Base-by-base conservation (phyloP, 1,284 basidiomycete species). In the Laetiporus sulphureus region DNA sequence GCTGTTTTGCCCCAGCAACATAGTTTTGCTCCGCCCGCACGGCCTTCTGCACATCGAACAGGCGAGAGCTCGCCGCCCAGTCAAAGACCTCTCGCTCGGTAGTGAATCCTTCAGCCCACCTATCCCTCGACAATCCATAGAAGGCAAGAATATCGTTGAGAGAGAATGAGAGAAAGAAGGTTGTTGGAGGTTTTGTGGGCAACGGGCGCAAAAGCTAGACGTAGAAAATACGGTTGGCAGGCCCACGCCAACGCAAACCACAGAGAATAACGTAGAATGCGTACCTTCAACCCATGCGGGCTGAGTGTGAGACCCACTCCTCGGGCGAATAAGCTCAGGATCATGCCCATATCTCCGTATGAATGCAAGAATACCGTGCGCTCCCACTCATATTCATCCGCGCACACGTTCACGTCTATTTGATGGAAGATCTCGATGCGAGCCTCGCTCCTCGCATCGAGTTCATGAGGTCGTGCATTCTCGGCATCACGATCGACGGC, bases 311-410 rank as follows among this genome's bases (percentile, higher is more conserved):
- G 51, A 1, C 79, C 77, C 32, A 63, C 62, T 36, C 71, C 72
- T 32, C 68, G 65, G 3, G 68, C 71, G 12, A 83, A 56, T 5
- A 77, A 52, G 11, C 73, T 72, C 36, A 85, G 57, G 16, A 85
- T 79, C 73, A 83, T 80, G 0, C 77, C 76, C 5, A 83, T 61
- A 51, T 84, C 83, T 2, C 83, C 83, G 50, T 82, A 84, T 2
- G 72, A 71, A 44, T 77, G 69, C 53, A 75, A 73, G 56, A 81
- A 72, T 8, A 67, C 50, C 15, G 73, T 57, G 15, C 75, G 63
- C 22, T 76, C 65, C 56, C 62, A 73, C 51, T 75, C 73, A 16
- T 60, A 64, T 48, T 63, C 57, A 55, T 74, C 68, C 3, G 50
- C 56, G 49, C 78, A 81, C 3, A 80, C 71, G 47, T 74, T 69